Evolutionary conservation across 257 asterid genomes (phyloP).

Genomic region (Solanum microdontum): DNA sequence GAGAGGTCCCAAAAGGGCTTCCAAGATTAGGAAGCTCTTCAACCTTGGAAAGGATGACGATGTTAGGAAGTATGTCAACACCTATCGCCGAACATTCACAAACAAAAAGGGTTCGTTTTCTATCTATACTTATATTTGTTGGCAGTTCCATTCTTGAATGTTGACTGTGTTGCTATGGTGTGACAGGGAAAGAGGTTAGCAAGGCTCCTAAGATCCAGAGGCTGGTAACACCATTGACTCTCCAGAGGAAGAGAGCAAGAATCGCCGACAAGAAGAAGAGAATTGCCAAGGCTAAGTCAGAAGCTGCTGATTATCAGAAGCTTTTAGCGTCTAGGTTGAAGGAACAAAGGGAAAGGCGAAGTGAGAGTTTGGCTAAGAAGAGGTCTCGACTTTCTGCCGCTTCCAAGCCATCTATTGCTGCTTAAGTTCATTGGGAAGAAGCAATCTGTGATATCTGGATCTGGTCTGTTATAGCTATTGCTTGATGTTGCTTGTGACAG

Average conservation of each 20-base stretch:
- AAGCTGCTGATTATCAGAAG: background rate
- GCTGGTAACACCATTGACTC: conserved; percentile 1
- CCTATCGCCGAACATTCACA: background rate
- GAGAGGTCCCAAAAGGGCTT: conserved; percentile 3
- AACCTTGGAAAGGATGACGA: background rate
- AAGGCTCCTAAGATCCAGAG: conserved; percentile 4
- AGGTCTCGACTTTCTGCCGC: background rate
- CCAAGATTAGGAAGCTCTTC: conserved; percentile 5
- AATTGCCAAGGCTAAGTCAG: background rate
- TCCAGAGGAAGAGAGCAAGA: conserved; percentile 5
- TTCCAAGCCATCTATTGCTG: background rate
- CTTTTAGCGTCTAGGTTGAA: background rate
- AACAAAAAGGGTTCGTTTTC: background rate
- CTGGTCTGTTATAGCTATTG: background rate
- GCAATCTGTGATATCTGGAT: background rate
- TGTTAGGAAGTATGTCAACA: conserved; percentile 1
- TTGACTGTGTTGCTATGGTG: background rate
- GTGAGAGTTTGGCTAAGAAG: conserved; percentile 2
- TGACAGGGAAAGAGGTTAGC: background rate
- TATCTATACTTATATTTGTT: background rate
- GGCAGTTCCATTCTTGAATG: background rate
- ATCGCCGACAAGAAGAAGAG: conserved; percentile 1
- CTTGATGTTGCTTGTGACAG: background rate
- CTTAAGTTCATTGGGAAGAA: background rate
- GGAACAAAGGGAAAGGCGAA: conserved; percentile 2